phyloP scores from a whole-genome alignment of 148 eudicot genomes.

The Arctostaphylos glauca region DNA sequence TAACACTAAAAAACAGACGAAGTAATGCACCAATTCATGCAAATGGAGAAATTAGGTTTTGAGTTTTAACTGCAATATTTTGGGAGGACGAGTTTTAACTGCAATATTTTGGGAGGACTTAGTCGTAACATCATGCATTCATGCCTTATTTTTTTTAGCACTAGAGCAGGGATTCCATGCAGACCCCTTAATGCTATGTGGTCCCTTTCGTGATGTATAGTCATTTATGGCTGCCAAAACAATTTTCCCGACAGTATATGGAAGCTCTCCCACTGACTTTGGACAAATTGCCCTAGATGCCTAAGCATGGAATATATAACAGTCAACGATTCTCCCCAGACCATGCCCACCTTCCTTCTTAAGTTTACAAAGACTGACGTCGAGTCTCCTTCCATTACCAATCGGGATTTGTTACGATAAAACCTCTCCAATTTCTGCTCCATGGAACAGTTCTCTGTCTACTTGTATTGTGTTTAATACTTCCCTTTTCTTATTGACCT shows the following conservation, averaged over 20 bases:
- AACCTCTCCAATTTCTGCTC: not conserved
- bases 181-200: not conserved
- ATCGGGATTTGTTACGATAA: not conserved
- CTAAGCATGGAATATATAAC: not conserved
- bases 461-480: not conserved
- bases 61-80: not conserved
- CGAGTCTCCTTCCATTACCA: not conserved
- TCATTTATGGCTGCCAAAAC: not conserved
- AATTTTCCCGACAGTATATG: not conserved
- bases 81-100: not conserved
- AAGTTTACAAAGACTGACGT: not conserved
- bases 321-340: not conserved
- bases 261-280: not conserved
- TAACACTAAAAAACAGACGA: not conserved
- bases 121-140: not conserved
- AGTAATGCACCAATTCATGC: not conserved
- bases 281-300: not conserved
- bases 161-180: not conserved
- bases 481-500: constrained; percentile 6
- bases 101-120: not conserved
- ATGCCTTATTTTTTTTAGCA: not conserved
- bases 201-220: not conserved
- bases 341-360: not conserved
- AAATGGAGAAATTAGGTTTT: not conserved
- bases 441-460: not conserved